These are phyloP conservation scores for Pseudonitzschia multistriata DNA, from an alignment of 108 stramenopile genomes.

Conservation along the genomic window DNA sequence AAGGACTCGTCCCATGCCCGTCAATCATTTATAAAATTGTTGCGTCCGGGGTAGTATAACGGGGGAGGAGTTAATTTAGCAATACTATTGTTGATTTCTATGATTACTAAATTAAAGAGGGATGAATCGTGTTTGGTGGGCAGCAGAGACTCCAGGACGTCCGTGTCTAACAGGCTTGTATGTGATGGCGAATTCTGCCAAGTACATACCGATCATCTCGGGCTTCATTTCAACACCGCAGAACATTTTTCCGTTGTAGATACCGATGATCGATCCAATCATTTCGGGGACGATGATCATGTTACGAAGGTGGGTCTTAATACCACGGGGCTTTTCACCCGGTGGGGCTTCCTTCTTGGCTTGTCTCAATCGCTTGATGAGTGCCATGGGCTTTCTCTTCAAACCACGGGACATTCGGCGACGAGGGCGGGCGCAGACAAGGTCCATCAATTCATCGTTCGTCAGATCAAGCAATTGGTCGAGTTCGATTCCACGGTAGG, in stretches of 20 bases:
- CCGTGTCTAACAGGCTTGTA: constrained; percentile 98
- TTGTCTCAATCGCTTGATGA: constrained; percentile 98
- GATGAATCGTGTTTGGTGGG: constrained; percentile 98
- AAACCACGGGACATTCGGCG: constrained; percentile 98
- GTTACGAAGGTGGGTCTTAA: constrained; percentile 99
- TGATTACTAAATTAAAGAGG: constrained; percentile 81
- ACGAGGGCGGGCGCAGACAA: constrained; percentile 93
- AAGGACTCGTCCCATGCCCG: not conserved
- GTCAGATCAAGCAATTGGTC: constrained; percentile 97
- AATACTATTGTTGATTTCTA: constrained; percentile 5
- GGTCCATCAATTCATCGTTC: constrained; percentile 98
- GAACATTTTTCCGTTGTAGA: constrained; percentile 99
- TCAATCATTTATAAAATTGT: no score
- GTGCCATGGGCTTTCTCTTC: constrained; percentile 98
- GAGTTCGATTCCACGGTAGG: constrained; percentile 98
- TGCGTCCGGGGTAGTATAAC: not conserved
- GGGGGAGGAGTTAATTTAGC: not conserved
- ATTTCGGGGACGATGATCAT: constrained; percentile 99
- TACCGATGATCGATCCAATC: constrained; percentile 98
- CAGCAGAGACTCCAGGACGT: constrained; percentile 98
- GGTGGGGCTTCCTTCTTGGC: constrained; percentile 98
- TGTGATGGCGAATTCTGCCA: constrained; percentile 99
- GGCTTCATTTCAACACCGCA: constrained; percentile 99
- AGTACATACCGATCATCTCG: constrained; percentile 99
- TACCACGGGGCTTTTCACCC: constrained; percentile 96